Percentiles rank a stretch among this genome's conserved stretches.
Evolutionary conservation across 2,329 filamentous ascomycete genomes (phyloP).

Genomic region (Monosporascus sp.): DNA sequence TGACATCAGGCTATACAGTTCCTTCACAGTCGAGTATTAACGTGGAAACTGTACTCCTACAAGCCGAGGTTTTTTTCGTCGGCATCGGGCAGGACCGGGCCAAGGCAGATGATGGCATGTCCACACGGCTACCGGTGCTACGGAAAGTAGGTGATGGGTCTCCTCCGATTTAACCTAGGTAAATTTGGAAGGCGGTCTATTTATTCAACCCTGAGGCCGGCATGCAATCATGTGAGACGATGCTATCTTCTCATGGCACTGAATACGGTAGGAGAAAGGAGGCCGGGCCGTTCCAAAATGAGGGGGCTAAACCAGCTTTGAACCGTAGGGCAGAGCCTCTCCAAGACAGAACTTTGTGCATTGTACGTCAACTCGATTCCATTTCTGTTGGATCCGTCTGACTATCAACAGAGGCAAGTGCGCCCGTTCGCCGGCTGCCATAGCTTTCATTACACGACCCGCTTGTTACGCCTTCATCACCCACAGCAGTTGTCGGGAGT

Average conservation of each 20-base stretch:
- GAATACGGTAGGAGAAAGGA: not conserved
- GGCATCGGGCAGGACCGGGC: not conserved
- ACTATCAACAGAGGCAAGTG: not conserved
- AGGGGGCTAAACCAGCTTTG: too few relatives aligned
- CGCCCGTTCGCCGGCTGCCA: not conserved
- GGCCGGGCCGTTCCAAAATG: too few relatives aligned
- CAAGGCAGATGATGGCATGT: not conserved
- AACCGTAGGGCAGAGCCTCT: not conserved
- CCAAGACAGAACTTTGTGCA: not conserved
- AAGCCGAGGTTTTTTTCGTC: not conserved
- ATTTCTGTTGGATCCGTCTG: not conserved
- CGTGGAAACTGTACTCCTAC: not conserved
- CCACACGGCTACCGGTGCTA: not conserved
- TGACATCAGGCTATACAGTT: not conserved
- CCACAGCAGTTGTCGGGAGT: conserved; percentile 1
- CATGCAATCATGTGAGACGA: not conserved
- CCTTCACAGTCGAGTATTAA: not conserved
- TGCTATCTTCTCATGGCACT: not conserved
- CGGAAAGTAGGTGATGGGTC: not conserved
- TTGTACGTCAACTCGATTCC: not conserved
- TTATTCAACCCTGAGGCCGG: not conserved
- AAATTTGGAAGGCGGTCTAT: not conserved
- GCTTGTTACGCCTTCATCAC: conserved; percentile 11
- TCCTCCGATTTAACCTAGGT: not conserved
- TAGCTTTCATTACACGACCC: conserved; percentile 9